A percentile compares a stretch with the other conserved stretches of the same genome.
These are phyloP conservation scores for Agrocybe pediades DNA, from an alignment of 768 basidiomycete species.

Conservation along the genomic window DNA sequence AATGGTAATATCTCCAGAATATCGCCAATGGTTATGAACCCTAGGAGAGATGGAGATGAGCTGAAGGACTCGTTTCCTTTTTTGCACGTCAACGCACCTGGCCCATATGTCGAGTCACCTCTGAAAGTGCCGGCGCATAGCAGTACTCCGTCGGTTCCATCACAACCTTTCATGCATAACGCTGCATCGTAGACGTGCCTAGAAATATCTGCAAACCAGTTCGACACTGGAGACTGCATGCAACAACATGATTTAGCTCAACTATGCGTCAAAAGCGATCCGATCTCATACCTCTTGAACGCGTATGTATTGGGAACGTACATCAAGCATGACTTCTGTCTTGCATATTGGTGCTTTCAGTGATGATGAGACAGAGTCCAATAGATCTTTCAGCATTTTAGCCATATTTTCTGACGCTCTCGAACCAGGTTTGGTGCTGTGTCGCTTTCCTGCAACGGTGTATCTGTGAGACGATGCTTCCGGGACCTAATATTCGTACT, in stretches of 20 bases:
- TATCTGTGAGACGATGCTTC: too few relatives aligned
- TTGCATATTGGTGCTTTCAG: slow-evolving; percentile 79
- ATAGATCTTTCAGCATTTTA: slow-evolving; percentile 58
- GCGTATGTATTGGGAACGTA: slow-evolving; percentile 75
- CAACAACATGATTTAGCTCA: not conserved
- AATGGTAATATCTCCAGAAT: slow-evolving; percentile 90
- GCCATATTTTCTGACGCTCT: slow-evolving; percentile 57
- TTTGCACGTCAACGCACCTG: slow-evolving; percentile 47
- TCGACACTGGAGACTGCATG: slow-evolving; percentile 66
- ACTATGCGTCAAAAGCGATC: not conserved
- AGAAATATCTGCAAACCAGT: slow-evolving; percentile 87
- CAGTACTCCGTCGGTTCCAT: slow-evolving; percentile 78
- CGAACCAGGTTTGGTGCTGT: slow-evolving; percentile 58
- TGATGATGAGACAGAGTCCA: slow-evolving; percentile 69
- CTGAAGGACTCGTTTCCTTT: not conserved
- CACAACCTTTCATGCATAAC: slow-evolving; percentile 54
- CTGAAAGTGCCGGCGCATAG: slow-evolving; percentile 84
- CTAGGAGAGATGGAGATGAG: slow-evolving; percentile 33
- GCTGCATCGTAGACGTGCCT: slow-evolving; percentile 82
- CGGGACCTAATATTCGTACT: too few relatives aligned
- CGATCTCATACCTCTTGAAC: slow-evolving; percentile 57
- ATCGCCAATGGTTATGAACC: slow-evolving; percentile 79
- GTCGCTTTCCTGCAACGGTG: slow-evolving; percentile 57
- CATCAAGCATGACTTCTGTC: slow-evolving; percentile 65
- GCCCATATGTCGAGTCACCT: slow-evolving; percentile 83